Evolutionary conservation across 108 stramenopile genomes (phyloP).

Genomic region (Stephanodiscus triporus): DNA sequence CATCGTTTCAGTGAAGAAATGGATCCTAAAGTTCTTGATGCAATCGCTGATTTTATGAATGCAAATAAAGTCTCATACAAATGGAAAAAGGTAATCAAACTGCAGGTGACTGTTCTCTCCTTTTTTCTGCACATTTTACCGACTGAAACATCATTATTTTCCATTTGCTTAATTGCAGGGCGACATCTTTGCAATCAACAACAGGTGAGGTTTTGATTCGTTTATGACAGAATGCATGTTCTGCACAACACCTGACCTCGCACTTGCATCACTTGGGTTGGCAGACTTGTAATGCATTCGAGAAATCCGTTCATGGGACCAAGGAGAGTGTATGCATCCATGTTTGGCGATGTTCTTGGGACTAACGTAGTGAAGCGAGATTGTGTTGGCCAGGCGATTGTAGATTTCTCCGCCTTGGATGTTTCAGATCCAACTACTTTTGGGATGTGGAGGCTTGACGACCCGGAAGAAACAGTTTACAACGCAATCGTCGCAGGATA

Average conservation of each 20-base stretch:
- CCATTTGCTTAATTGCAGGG: conserved; percentile 19
- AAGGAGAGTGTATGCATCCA: conserved; percentile 61
- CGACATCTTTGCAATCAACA: conserved; percentile 80
- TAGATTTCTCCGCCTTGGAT: conserved; percentile 43
- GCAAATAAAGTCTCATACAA: conserved; percentile 63
- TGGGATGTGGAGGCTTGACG: conserved; percentile 87
- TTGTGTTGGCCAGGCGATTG: conserved; percentile 36
- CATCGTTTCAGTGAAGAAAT: conserved; percentile 49
- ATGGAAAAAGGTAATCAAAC: conserved; percentile 54
- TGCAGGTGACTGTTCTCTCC: neutral
- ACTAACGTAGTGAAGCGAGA: conserved; percentile 25
- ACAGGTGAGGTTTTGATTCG: conserved; percentile 19
- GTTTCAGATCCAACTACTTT: conserved; percentile 67
- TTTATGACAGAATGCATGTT: neutral
- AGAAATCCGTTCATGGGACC: conserved; percentile 68
- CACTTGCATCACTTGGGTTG: neutral
- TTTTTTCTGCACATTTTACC: neutral
- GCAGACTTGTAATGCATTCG: conserved; percentile 78
- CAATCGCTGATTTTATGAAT: conserved; percentile 70
- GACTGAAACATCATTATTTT: neutral
- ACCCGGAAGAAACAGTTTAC: conserved; percentile 68
- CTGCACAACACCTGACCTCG: neutral
- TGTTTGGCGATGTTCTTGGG: conserved; percentile 52
- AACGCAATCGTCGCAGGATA: conserved; percentile 83
- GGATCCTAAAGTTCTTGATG: conserved; percentile 55